Percentiles rank a stretch among this genome's conserved stretches.
These are phyloP conservation scores for Lentinus brumalis DNA, from an alignment of 768 basidiomycete species.

Conservation along the genomic window DNA sequence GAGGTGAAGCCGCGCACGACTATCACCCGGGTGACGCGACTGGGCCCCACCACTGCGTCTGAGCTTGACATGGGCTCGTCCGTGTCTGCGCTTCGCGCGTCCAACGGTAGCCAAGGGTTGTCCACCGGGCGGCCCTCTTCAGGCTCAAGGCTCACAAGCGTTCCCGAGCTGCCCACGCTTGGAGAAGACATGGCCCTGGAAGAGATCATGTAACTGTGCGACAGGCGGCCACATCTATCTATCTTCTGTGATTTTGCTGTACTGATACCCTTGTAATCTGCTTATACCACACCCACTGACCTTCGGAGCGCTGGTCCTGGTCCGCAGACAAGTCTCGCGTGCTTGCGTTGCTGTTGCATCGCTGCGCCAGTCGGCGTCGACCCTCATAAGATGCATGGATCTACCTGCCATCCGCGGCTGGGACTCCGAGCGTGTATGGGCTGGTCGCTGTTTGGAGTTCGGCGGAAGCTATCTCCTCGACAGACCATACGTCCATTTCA, in stretches of 20 bases:
- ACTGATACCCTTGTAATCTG: background rate
- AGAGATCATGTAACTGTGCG: constrained; percentile 25
- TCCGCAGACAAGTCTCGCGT: no score
- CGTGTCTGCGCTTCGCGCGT: background rate
- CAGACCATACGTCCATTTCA: no score
- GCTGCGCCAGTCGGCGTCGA: no score
- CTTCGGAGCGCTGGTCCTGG: no score
- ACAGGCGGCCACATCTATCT: no score
- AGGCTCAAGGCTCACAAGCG: constrained; percentile 13
- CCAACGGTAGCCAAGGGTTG: background rate
- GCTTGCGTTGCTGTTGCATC: no score
- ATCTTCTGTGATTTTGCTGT: background rate
- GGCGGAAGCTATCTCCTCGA: no score
- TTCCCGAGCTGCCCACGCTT: constrained; percentile 19
- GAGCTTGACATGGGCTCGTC: constrained; percentile 1
- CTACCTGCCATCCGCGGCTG: no score
- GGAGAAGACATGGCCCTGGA: constrained; percentile 35
- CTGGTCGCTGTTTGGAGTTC: no score
- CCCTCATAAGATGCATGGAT: no score
- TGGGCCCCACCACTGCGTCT: constrained; percentile 17
- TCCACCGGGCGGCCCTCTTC: background rate
- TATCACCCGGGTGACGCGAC: constrained; percentile 35
- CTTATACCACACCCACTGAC: no score
- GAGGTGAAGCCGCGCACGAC: constrained; percentile 35
- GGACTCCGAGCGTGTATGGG: no score